Evolutionary conservation across 2,329 filamentous ascomycete species (phyloP), one percentile per base, ranked within the genome.

Genomic region (Aspergillus floridensis): DNA sequence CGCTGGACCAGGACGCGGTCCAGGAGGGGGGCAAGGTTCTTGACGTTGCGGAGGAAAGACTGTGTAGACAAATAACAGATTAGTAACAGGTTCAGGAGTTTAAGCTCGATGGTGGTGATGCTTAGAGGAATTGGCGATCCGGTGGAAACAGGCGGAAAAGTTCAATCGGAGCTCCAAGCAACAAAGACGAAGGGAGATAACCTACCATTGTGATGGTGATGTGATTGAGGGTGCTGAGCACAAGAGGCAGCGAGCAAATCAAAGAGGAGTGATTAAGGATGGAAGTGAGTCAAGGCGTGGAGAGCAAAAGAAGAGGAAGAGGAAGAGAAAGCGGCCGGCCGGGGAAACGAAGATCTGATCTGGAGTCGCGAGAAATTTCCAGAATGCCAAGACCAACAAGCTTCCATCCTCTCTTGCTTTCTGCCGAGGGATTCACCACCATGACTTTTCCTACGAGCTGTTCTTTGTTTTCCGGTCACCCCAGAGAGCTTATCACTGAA

Each of bases 1-100:
- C 95, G 92, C 88, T 99, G 95, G 70, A 99, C 92, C 66, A 99
- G 89, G 70, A 99, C 92, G 72, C 95, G 93, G 87, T 99, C 95
- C 80, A 99, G 88, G 69, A 99, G 93, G 65, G 95, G 95, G 61
- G 89, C 90, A 72, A 99, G 93, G 74, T 88, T 88, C 82, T 93
- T 95, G 87, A 99, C 93, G 77, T 90, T 96, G 80, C 93, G 95
- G 82, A 98, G 86, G 67, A 93, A 86, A 72, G 73, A 74, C 71
- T 74, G 64, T 44, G 16, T 10, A 35, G 21, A 53, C 29, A 61
- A 32, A 58, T 58, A 53, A 47, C 1, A 2, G 11, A 35, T 55
- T 55, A 55, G 51, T n/a, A 12, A 22, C 31, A 31, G 38, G 24
- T 12, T 12, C 16, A 24, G 12, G 57, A 47, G 16, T n/a, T 8